Evolutionary conservation across 1,284 basidiomycete genomes (phyloP).

Genomic region (Kwoniella shivajii): DNA sequence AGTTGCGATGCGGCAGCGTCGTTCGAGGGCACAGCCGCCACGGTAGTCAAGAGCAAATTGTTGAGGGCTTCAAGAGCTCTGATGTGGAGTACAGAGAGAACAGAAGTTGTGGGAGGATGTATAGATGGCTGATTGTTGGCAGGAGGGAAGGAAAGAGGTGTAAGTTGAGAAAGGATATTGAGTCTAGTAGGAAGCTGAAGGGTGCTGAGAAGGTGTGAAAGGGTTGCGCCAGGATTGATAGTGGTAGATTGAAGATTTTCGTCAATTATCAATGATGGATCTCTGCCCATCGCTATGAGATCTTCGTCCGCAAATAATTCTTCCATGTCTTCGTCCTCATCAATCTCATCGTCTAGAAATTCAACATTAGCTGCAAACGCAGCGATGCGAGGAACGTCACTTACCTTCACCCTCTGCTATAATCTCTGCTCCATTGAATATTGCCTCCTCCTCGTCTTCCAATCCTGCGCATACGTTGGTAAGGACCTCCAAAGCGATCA

Average conservation of each 20-base stretch:
- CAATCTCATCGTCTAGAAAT: constrained; percentile 4
- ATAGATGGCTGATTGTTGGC: constrained; percentile 63
- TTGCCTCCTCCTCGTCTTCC: constrained; percentile 53
- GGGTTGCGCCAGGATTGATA: constrained; percentile 35
- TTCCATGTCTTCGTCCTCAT: constrained; percentile 50
- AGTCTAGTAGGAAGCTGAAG: constrained; percentile 60
- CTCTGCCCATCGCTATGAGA: constrained; percentile 50
- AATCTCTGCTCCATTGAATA: constrained; percentile 40
- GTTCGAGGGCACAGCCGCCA: constrained; percentile 57
- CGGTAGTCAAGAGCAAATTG: constrained; percentile 76
- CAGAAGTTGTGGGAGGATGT: constrained; percentile 83
- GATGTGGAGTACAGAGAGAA: constrained; percentile 75
- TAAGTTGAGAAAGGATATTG: constrained; percentile 68
- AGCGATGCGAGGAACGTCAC: not conserved
- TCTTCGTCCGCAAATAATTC: constrained; percentile 53
- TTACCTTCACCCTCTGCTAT: constrained; percentile 31
- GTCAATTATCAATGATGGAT: constrained; percentile 37
- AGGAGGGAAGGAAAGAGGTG: constrained; percentile 77
- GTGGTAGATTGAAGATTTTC: constrained; percentile 19
- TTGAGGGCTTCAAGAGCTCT: constrained; percentile 86
- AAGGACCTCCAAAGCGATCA: constrained; percentile 79
- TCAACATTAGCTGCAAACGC: not conserved
- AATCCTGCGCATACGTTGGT: constrained; percentile 85
- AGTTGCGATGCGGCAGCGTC: constrained; percentile 19
- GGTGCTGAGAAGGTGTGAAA: constrained; percentile 56